A percentile compares a stretch with the other conserved stretches of the same genome.
phyloP scores from a whole-genome alignment of 2,329 filamentous ascomycete species.

The Arthrobotrys pseudoclavata region DNA sequence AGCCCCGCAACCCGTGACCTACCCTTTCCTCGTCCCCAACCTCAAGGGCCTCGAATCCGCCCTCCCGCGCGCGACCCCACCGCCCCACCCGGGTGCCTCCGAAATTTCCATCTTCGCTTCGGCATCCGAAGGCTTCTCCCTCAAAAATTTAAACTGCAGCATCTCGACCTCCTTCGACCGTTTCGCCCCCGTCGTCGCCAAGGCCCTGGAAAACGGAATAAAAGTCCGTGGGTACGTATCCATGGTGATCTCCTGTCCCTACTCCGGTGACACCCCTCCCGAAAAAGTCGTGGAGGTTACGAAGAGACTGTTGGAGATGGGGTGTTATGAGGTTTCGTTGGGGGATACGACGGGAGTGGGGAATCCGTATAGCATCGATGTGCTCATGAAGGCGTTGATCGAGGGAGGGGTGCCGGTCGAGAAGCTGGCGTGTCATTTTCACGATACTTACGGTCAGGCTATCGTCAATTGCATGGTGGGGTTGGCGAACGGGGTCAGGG shows the following conservation, averaged over 20 bases:
- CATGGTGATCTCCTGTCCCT: constrained; percentile 84
- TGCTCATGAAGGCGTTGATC: constrained; percentile 74
- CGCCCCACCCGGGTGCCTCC: constrained; percentile 66
- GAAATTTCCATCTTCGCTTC: constrained; percentile 86
- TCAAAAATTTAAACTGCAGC: constrained; percentile 84
- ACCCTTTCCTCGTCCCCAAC: constrained; percentile 86
- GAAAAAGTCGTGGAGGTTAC: constrained; percentile 77
- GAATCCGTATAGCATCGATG: constrained; percentile 67
- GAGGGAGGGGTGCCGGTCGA: constrained; percentile 77
- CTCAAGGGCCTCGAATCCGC: constrained; percentile 74
- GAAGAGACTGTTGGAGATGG: constrained; percentile 81
- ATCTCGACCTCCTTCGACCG: constrained; percentile 79
- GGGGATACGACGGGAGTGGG: constrained; percentile 94
- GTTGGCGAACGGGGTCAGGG: constrained; percentile 81
- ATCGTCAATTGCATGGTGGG: constrained; percentile 84
- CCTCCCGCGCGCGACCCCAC: constrained; percentile 57
- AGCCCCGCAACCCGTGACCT: constrained; percentile 70
- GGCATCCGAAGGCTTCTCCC: constrained; percentile 83
- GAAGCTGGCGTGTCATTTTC: constrained; percentile 85
- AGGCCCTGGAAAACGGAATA: constrained; percentile 75
- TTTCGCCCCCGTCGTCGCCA: constrained; percentile 78
- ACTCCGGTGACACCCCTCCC: constrained; percentile 76
- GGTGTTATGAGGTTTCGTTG: constrained; percentile 89
- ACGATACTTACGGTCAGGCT: constrained; percentile 89
- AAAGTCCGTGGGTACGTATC: constrained; percentile 84